Conservation (phyloP, 1,139 yeast species). For the Zygoascus meyerae region DNA sequence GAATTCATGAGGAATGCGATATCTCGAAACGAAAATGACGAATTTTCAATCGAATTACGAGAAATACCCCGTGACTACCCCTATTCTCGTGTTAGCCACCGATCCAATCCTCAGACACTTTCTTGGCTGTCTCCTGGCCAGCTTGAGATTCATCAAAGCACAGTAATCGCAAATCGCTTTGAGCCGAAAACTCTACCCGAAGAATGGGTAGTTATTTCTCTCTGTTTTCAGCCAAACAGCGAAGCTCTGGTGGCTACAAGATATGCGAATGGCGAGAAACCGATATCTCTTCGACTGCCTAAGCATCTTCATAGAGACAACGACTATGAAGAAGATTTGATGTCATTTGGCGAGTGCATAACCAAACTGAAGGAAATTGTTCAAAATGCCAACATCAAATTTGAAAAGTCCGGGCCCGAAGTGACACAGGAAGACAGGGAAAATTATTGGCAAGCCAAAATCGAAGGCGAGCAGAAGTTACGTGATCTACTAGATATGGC, state of each 20-base stretch:
- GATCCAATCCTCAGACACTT: not conserved
- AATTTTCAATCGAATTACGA: not conserved
- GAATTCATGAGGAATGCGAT: conserved; percentile 3
- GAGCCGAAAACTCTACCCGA: not conserved
- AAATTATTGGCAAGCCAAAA: conserved; percentile 7
- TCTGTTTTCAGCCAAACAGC: not conserved
- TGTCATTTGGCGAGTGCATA: conserved; percentile 1
- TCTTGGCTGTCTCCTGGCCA: conserved; percentile 1
- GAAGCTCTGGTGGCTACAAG: conserved; percentile 5
- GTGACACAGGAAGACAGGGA: conserved; percentile 6
- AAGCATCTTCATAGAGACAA: conserved; percentile 3
- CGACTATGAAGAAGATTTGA: conserved; percentile 5
- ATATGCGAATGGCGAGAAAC: not conserved
- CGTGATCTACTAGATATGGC: conserved; percentile 44
- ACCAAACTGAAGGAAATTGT: conserved; percentile 1
- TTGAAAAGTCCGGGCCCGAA: conserved; percentile 2
- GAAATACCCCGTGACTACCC: conserved; percentile 6
- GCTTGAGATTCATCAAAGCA: not conserved
- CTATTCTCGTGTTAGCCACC: not conserved
- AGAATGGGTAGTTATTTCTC: conserved; percentile 8
- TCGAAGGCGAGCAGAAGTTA: conserved; percentile 7
- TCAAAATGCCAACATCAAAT: conserved; percentile 1
- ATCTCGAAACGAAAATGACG: not conserved
- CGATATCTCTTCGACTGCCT: conserved; percentile 5
- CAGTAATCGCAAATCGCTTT: not conserved